Evolutionary conservation across 1,284 basidiomycete species (phyloP).

Genomic region (Rhizoctonia solani): DNA sequence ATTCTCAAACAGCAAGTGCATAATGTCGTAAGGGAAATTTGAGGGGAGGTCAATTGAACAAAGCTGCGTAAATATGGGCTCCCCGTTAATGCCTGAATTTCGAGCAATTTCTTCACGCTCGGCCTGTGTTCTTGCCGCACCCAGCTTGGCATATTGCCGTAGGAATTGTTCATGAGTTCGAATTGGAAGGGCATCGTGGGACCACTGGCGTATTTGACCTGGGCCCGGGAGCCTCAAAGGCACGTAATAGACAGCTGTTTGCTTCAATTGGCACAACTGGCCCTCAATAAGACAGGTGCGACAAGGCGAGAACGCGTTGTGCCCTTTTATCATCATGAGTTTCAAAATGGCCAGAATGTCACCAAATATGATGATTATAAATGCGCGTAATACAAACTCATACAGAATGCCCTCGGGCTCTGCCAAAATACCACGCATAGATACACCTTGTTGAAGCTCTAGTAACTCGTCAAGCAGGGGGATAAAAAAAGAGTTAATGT

Average conservation of each 20-base stretch:
- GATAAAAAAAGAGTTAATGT: conserved; percentile 10
- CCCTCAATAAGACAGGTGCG: conserved; percentile 1
- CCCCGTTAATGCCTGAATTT: conserved; percentile 28
- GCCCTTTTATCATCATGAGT: conserved; percentile 11
- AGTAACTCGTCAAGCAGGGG: conserved; percentile 20
- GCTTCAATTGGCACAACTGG: not conserved
- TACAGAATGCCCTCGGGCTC: not conserved
- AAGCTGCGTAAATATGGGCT: conserved; percentile 39
- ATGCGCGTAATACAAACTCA: conserved; percentile 2
- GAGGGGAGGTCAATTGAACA: conserved; percentile 39
- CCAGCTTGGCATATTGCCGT: not conserved
- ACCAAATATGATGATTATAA: conserved; percentile 16
- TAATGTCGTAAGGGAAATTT: conserved; percentile 44
- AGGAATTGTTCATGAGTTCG: not conserved
- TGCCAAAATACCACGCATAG: not conserved
- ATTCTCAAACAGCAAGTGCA: conserved; percentile 44
- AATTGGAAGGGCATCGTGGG: not conserved
- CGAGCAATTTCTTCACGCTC: not conserved
- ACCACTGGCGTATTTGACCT: not conserved
- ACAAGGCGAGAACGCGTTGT: conserved; percentile 5
- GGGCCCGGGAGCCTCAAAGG: conserved; percentile 2
- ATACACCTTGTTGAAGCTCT: not conserved
- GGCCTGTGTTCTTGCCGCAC: not conserved
- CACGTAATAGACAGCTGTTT: not conserved
- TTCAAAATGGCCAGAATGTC: conserved; percentile 18